phyloP scores from a whole-genome alignment of 163 green algal species.

The Chlorella variabilis region DNA sequence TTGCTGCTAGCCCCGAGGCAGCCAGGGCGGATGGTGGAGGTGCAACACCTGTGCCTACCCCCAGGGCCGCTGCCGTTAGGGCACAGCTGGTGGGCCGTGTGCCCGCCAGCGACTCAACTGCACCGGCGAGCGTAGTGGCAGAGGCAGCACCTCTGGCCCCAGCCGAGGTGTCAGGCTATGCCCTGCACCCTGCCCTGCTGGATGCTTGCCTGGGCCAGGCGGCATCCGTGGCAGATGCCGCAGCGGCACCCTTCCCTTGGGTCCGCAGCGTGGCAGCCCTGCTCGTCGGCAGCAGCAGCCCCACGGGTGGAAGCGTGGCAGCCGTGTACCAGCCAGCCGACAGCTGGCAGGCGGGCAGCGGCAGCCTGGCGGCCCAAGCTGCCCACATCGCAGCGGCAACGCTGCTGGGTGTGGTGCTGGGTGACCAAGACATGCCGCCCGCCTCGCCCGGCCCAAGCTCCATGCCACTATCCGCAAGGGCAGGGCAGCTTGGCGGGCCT shows the following conservation, averaged over 20 bases:
- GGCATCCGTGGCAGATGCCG: background rate
- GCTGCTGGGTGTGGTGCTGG: slow-evolving; percentile 29
- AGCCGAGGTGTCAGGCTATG: slow-evolving; percentile 24
- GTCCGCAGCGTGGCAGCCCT: slow-evolving; percentile 34
- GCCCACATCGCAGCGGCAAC: background rate
- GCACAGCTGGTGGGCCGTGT: background rate
- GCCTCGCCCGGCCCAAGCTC: slow-evolving; percentile 26
- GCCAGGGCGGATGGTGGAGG: background rate
- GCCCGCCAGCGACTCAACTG: background rate
- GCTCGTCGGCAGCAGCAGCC: slow-evolving; percentile 7
- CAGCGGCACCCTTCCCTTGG: slow-evolving; percentile 24
- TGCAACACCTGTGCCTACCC: background rate
- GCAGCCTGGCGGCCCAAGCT: background rate
- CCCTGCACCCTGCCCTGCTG: slow-evolving; percentile 32
- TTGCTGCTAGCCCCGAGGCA: background rate
- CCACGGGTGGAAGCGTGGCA: background rate
- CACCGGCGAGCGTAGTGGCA: background rate
- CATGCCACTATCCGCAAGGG: background rate
- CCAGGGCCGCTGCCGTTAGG: background rate
- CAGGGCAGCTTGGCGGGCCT: background rate
- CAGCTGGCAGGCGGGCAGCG: slow-evolving; percentile 14
- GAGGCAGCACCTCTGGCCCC: background rate
- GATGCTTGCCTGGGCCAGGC: slow-evolving; percentile 23
- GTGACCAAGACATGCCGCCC: slow-evolving; percentile 48
- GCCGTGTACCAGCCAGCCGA: slow-evolving; percentile 6